Evolutionary conservation across 768 basidiomycete species (phyloP), one percentile per base, ranked within the genome.

Genomic region (Udeniomyces megalosporus): DNA sequence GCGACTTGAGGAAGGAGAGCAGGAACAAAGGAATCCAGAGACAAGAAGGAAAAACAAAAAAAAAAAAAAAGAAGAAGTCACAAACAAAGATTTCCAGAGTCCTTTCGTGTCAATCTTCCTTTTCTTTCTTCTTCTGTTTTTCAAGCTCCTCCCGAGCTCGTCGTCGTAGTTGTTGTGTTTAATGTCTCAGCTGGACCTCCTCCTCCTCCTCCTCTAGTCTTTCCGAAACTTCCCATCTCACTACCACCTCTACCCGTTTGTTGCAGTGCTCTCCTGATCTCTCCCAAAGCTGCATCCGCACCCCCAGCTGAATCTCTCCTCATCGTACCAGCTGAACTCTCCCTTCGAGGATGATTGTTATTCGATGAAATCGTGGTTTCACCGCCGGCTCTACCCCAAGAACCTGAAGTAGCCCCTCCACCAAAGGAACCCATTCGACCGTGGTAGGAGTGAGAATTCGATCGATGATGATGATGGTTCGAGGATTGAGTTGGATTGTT

Each of bases 361-460:
- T n/a, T n/a, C n/a, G n/a, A n/a, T n/a, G n/a, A n/a, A n/a, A n/a
- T n/a, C n/a, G n/a, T n/a, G n/a, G n/a, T n/a, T n/a, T n/a, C 32
- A 12, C 49, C 58, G 46, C 34, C 17, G 26, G 22, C 28, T 1
- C 38, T 12, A 29, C 24, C 50, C 24, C 44, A 24, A 29, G 26
- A 32, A 20, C 31, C 54, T 20, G 53, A 55, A n/a, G 48, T 35
- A 12, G 53, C 28, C 22, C 29, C 10, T 20, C 56, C n/a, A 0
- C 62, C 62, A 35, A 63, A 58, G 31, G 62, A 63, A 29, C 62
- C 62, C 62, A 63, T 63, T 0, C 62, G 49, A 2, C 56, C 17
- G 56, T 63, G 62, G 28, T 50, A 6, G 17, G 56, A 50, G 55
- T 26, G 20, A 45, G 17, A 31, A n/a, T 11, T 42, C 14, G 53